Conservation (phyloP, 108 stramenopile genomes). For the Conticribra guillardii region DNA sequence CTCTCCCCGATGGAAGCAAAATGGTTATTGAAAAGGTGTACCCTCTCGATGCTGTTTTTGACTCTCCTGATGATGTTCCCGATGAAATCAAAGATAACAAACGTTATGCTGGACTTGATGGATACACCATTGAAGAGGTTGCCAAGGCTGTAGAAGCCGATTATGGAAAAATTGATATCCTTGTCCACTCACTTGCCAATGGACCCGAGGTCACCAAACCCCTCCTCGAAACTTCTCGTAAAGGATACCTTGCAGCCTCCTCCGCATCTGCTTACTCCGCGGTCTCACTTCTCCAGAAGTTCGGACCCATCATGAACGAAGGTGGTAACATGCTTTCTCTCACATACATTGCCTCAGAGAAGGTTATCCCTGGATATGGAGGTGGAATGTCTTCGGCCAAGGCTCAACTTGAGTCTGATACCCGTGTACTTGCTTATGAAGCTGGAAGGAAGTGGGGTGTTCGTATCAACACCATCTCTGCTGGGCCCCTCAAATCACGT, state of each 20-base stretch:
- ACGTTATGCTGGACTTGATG: conserved; percentile 93
- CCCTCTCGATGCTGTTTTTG: conserved; percentile 97
- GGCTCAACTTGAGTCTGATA: conserved; percentile 97
- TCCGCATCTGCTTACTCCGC: conserved; percentile 97
- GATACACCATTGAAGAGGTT: conserved; percentile 95
- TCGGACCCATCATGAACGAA: conserved; percentile 97
- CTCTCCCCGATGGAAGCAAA: conserved; percentile 85
- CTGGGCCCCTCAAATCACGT: conserved; percentile 97
- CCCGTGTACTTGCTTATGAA: conserved; percentile 94
- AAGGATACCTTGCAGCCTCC: conserved; percentile 97
- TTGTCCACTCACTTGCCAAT: conserved; percentile 98
- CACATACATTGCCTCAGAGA: conserved; percentile 98
- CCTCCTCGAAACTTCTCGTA: conserved; percentile 94
- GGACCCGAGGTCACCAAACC: conserved; percentile 99
- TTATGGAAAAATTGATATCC: conserved; percentile 96
- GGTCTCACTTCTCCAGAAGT: conserved; percentile 93
- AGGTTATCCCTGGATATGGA: conserved; percentile 98
- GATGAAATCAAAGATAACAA: conserved; percentile 95
- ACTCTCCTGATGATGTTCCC: conserved; percentile 92
- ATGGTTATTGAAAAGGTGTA: conserved; percentile 96
- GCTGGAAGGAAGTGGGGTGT: conserved; percentile 94
- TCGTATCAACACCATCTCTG: conserved; percentile 97
- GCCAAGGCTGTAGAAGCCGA: conserved; percentile 94
- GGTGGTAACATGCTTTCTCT: conserved; percentile 92
- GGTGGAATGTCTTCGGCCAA: conserved; percentile 98